Percentiles rank a stretch among this genome's conserved stretches.
Conservation (phyloP, 2,329 filamentous ascomycete species). For the Paracoccidioides brasiliensis region DNA sequence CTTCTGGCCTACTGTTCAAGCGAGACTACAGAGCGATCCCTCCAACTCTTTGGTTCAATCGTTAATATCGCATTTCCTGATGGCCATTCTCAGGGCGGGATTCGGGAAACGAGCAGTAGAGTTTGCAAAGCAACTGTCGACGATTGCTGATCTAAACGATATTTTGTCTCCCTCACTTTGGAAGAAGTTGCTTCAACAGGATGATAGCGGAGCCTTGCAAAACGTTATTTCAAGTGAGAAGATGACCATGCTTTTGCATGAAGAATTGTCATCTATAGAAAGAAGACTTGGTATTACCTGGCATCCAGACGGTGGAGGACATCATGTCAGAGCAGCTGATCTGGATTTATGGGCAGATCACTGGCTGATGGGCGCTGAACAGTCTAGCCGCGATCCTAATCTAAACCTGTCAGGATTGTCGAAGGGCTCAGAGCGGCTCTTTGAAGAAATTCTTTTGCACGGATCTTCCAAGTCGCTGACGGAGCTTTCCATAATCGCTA, state of each 20-base stretch:
- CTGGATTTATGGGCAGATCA: slow-evolving; percentile 4
- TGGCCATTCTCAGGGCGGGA: slow-evolving; percentile 15
- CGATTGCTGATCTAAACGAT: slow-evolving; percentile 11
- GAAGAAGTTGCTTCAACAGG: slow-evolving; percentile 9
- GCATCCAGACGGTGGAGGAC: slow-evolving; percentile 10
- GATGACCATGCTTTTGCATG: slow-evolving; percentile 15
- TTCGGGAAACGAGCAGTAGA: slow-evolving; percentile 15
- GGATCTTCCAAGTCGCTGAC: slow-evolving; percentile 19
- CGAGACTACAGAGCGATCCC: not conserved
- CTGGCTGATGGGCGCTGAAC: not conserved
- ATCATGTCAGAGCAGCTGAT: slow-evolving; percentile 12
- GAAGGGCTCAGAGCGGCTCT: not conserved
- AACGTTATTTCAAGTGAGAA: slow-evolving; percentile 15
- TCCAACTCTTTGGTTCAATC: slow-evolving; percentile 3
- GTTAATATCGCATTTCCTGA: slow-evolving; percentile 15
- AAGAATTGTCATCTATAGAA: slow-evolving; percentile 19
- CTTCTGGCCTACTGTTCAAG: slow-evolving; percentile 16
- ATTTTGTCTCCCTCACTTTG: slow-evolving; percentile 12
- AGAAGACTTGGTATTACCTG: slow-evolving; percentile 21
- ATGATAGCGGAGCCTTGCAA: slow-evolving; percentile 14
- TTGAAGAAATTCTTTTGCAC: slow-evolving; percentile 11
- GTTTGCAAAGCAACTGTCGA: slow-evolving; percentile 17
- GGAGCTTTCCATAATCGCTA: slow-evolving; percentile 17
- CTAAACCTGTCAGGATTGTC: slow-evolving; percentile 3
- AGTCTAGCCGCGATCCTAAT: slow-evolving; percentile 10